phyloP scores from a whole-genome alignment of 768 basidiomycete genomes.

The Psilocybe cyanescens region DNA sequence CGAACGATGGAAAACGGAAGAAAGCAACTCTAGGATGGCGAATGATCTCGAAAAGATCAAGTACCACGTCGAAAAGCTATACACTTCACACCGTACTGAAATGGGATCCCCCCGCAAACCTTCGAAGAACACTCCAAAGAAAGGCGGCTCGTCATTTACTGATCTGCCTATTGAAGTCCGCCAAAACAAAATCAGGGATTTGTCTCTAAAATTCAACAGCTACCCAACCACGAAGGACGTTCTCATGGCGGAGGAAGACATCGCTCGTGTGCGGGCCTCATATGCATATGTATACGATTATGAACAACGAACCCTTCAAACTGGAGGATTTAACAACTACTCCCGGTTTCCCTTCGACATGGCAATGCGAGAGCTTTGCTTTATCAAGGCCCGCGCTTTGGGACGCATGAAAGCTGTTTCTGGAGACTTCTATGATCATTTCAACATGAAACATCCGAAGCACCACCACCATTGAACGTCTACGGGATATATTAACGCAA shows the following conservation, averaged over 20 bases:
- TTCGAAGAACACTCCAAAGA: conserved; percentile 23
- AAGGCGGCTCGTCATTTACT: conserved; percentile 32
- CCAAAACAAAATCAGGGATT: conserved; percentile 53
- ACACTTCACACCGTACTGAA: conserved; percentile 30
- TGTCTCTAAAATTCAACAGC: conserved; percentile 47
- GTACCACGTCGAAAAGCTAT: conserved; percentile 43
- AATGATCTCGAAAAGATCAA: conserved; percentile 41
- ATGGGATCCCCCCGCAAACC: conserved; percentile 23
- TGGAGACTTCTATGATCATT: conserved; percentile 48
- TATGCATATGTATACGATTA: conserved; percentile 53
- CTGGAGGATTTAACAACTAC: neutral
- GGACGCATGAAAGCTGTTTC: conserved; percentile 46
- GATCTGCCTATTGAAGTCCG: conserved; percentile 46
- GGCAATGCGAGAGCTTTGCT: conserved; percentile 54
- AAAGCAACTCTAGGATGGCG: conserved; percentile 21
- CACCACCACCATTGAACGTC: conserved; percentile 15
- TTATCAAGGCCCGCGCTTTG: conserved; percentile 50
- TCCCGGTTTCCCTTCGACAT: conserved; percentile 51
- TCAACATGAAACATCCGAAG: conserved; percentile 35
- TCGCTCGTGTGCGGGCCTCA: conserved; percentile 51
- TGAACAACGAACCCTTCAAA: conserved; percentile 17
- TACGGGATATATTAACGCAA: neutral
- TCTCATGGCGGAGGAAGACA: conserved; percentile 33
- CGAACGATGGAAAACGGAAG: conserved; percentile 20
- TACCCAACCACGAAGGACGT: conserved; percentile 22